Base-by-base conservation (phyloP, 805 yeast species). In the Pichia kluyveri region DNA sequence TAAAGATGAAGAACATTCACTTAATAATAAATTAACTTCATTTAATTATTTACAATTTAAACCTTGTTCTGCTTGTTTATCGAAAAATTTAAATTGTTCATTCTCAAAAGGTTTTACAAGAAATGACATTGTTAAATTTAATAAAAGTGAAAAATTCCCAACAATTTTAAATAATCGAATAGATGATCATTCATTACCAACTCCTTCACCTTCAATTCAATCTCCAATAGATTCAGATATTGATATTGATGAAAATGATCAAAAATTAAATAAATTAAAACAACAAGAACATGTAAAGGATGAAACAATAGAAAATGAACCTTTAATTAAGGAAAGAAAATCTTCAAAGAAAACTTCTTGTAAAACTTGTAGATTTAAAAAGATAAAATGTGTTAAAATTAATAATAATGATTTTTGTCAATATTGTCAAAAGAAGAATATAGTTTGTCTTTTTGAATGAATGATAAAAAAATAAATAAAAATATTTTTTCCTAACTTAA, bases 91-190 rank as follows among this genome's bases (percentile, higher is more conserved):
- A 41, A 56, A 65, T 26, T 82, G 88, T 57, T 60, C 68, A 37
- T 82, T 81, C 56, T 74, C 83, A 36, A 80, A 77, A 58, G 88
- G 87, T 4, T 77, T 77, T 58, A 80, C 85, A 8, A 77, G 81
- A 59, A 79, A 77, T 53, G 86, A 80, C 56, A 76, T 78, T 14
- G 60, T 67, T 45, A 66, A 63, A 44, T 68, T 61, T 51, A 66
- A 69, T 51, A 64, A 63, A 52, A 54, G 59, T 38, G 65, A 62
- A 48, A 45, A 44, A 40, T 28, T 34, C 8, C 18, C 37, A 3
- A 4, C 37, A 34, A 34, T 15, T 7, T 34, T 10, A 30, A 30
- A 30, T 30, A 9, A 10, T 30, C 10, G 14, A 30, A 30, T 30
- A 9, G 14, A 30, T 10, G 8, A 34, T 34, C 14, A 10, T n/a